Evolutionary conservation across 2,329 filamentous ascomycete species (phyloP), one percentile per base, ranked within the genome.

Genomic region (Xylaria digitata): DNA sequence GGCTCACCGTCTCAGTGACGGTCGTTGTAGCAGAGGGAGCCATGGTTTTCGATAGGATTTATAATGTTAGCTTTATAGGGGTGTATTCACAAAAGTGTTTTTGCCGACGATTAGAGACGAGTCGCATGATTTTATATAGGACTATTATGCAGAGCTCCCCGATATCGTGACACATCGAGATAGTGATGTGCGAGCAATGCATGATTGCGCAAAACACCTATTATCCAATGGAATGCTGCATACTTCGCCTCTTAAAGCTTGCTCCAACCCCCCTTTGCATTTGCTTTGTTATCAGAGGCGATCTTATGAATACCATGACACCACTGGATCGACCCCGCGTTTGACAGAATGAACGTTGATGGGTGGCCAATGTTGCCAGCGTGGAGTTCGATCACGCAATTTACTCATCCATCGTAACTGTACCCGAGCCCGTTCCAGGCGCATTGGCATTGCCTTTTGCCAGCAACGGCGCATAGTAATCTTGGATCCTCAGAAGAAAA

Each of bases 301-400:
- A 63, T 43, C 15, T 48, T n/a, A 34, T 34, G n/a, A 19, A 65
- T 58, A 37, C 43, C 13, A 17, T 30, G 4, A n/a, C 40, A 5
- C n/a, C 26, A 23, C 40, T 34, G 42, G 7, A 30, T n/a, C 21
- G 54, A 56, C 62, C 69, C 69, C 66, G 66, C 69, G 67, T 55
- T 57, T 26, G 19, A 32, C 15, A 45, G 37, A 40, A 62, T 63
- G 66, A 23, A 19, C 59, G 71, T 63, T 56, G 68, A 63, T 63
- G 68, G 63, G 60, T 57, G 53, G 67, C 62, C 58, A 61, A 76
- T 74, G 73, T 74, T 74, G 74, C 71, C 75, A 74, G 66, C 67
- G 72, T 71, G 70, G 70, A 73, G 73, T 66, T 71, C 56, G 66
- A 76, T 76, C 73, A 74, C 74, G 74, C 71, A 72, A 76, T 76